Evolutionary conservation across 441 rosid species (phyloP), one percentile per base, ranked within the genome.

Genomic region (Euphorbia schlechtendalii): DNA sequence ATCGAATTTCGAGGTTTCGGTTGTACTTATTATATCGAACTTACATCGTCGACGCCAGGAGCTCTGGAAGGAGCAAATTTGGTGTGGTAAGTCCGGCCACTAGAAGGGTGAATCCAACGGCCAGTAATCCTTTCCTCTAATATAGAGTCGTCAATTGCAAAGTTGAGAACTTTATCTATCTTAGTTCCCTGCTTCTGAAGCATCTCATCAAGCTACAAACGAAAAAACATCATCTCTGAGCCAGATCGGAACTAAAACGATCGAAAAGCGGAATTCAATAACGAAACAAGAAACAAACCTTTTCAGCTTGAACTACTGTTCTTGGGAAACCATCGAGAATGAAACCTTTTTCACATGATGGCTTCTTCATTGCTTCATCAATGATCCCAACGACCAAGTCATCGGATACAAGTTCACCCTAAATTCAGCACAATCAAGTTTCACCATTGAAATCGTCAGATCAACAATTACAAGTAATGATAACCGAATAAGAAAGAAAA

Each of bases 381-480:
- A 93, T 90, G 52, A 93, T 93, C 66, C 98, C 95, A 48, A 90
- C 87, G 65, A 90, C 96, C 75, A 93, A 84, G 63, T 88, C 96
- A 78, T 93, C 98, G n/a, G 97, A 84, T 73, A 93, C 98, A 74
- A 90, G 97, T 70, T 84, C 90, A 57, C 98, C 98, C 92, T 91
- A 27, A 6, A 25, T 25, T 13, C 80, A 66, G n/a, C n/a, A n/a
- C n/a, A n/a, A n/a, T n/a, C n/a, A n/a, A n/a, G n/a, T n/a, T 17
- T 46, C 20, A 25, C 66, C 51, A 67, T 59, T 49, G 41, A 69
- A 61, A 73, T 59, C 43, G n/a, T n/a, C n/a, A n/a, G n/a, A n/a
- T n/a, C n/a, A n/a, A n/a, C n/a, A n/a, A n/a, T n/a, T n/a, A n/a
- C n/a, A n/a, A n/a, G n/a, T n/a, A n/a, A n/a, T n/a, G n/a, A 15